Percentiles rank a stretch among this genome's conserved stretches.
Conservation (phyloP, 768 basidiomycete species). For the Nidularia pulvinata region DNA sequence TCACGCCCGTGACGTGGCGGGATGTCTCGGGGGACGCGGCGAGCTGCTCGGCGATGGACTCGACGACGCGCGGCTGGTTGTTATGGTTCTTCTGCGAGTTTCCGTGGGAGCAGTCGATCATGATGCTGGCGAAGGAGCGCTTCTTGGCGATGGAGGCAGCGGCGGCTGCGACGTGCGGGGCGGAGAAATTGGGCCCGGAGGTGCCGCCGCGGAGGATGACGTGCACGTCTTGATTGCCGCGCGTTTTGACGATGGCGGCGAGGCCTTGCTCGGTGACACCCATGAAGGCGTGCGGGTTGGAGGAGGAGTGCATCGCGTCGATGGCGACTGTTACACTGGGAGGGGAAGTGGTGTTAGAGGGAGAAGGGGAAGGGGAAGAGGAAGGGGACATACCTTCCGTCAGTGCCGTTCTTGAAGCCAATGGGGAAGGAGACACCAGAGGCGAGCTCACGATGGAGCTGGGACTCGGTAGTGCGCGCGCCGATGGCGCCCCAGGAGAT, state of each 20-base stretch:
- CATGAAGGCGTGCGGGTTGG: constrained; percentile 96
- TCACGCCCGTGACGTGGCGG: constrained; percentile 85
- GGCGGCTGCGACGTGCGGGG: constrained; percentile 70
- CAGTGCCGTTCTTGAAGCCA: constrained; percentile 99
- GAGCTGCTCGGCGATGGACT: constrained; percentile 75
- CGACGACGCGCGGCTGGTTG: constrained; percentile 85
- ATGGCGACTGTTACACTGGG: constrained; percentile 82
- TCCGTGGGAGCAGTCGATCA: constrained; percentile 92
- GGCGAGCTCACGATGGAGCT: constrained; percentile 95
- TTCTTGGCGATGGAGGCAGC: constrained; percentile 65
- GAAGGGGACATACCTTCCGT: constrained; percentile 61
- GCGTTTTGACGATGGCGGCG: constrained; percentile 93
- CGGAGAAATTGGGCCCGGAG: constrained; percentile 86
- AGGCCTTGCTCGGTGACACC: constrained; percentile 87
- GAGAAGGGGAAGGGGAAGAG: neutral
- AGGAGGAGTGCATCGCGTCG: constrained; percentile 93
- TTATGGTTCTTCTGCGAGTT: constrained; percentile 96
- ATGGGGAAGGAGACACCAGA: constrained; percentile 98
- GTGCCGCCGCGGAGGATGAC: constrained; percentile 95
- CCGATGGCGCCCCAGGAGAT: constrained; percentile 97
- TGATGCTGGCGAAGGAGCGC: constrained; percentile 65
- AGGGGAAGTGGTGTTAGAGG: constrained; percentile 1
- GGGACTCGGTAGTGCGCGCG: constrained; percentile 96
- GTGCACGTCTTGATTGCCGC: constrained; percentile 86
- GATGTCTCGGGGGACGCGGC: constrained; percentile 44